phyloP scores from a whole-genome alignment of 495 filamentous ascomycete genomes.

The Cercophora samala region DNA sequence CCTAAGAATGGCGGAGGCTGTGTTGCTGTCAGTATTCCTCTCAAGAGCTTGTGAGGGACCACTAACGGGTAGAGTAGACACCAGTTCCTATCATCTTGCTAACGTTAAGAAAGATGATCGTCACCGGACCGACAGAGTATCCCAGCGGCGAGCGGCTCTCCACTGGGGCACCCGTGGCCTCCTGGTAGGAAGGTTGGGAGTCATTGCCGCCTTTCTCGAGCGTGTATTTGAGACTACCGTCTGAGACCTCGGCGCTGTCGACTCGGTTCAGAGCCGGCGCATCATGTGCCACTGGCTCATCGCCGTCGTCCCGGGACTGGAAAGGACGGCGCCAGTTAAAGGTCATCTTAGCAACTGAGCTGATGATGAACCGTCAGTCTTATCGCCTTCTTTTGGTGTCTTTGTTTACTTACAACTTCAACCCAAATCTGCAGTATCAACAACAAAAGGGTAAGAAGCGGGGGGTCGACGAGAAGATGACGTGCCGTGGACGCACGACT shows the following conservation, averaged over 20 bases:
- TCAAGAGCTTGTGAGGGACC: background rate
- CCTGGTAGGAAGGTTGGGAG: conserved; percentile 56
- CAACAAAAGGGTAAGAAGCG: background rate
- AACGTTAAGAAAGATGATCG: conserved; percentile 60
- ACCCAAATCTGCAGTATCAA: background rate
- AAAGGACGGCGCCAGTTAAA: conserved; percentile 31
- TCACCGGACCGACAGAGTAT: conserved; percentile 54
- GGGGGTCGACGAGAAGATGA: background rate
- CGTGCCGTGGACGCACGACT: background rate
- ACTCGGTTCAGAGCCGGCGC: background rate
- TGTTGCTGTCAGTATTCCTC: background rate
- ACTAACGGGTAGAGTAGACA: conserved; percentile 61
- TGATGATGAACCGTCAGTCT: background rate
- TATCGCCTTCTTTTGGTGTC: too few species aligned
- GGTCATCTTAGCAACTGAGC: conserved; percentile 18
- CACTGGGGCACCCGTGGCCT: conserved; percentile 61
- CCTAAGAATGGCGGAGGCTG: conserved; percentile 54
- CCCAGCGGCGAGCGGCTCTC: conserved; percentile 58
- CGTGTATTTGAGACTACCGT: conserved; percentile 50
- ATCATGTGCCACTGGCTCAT: background rate
- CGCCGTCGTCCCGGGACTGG: conserved; percentile 13
- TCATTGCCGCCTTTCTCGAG: conserved; percentile 55
- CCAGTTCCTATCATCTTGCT: conserved; percentile 66
- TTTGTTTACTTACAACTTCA: background rate
- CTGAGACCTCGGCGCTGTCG: conserved; percentile 27